Evolutionary conservation across 768 basidiomycete species (phyloP), one percentile per base, ranked within the genome.

Genomic region (Mycena pura): DNA sequence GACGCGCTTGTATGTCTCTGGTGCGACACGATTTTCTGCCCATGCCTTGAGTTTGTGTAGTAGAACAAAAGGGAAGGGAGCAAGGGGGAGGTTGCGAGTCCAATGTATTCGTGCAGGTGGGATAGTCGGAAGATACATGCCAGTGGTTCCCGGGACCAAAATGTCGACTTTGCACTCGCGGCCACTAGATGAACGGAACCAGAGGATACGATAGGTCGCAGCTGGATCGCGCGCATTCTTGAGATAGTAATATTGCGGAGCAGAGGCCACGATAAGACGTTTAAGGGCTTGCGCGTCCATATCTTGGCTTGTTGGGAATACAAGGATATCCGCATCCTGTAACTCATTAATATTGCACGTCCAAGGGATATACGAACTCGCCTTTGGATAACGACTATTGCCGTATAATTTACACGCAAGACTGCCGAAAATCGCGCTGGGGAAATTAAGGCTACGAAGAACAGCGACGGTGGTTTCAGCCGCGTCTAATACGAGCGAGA

Each of bases 111-210:
- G 48, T 2, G 60, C 32, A 2, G 62, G 57, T 0, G 68, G 70
- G 2, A 82, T 46, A 27, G 49, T 46, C 1, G 80, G 80, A 11
- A 82, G 78, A 59, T 76, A 68, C 73, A 82, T 76, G n/a, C n/a
- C n/a, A n/a, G n/a, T n/a, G 21, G 65, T 69, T 1, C 79, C 77
- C 0, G 80, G 80, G 13, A 77, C 64, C 21, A 82, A 72, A 29
- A 82, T 70, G 63, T 82, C 80, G 60, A 82, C 76, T 69, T 82
- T 82, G 57, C 77, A 76, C 34, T 74, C 73, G 49, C 60, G 60
- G 1, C 74, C 68, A 5, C 70, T 68, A 21, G 56, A 50, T 29
- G 72, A 72, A 14, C 76, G 72, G 57, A 75, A 82, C 72, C 76
- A 77, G 17, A 82, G 72, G 17, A 82, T 72, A 14, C 74, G 72